Conservation (phyloP, 2,329 filamentous ascomycete genomes). For the Xylariaceae sp. region DNA sequence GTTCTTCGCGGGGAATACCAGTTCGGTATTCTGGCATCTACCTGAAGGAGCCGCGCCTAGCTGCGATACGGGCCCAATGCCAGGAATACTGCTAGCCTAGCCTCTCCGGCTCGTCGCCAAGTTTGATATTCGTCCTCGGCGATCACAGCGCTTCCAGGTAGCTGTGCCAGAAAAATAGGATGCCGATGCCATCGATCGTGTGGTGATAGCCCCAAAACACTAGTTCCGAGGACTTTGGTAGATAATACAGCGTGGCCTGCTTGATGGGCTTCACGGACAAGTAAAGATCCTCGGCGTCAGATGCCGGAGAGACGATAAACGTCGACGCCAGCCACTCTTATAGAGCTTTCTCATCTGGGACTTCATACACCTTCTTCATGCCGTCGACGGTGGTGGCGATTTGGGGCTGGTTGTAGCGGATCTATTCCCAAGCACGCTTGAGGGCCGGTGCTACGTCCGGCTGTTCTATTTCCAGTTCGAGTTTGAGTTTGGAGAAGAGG, state of each 20-base stretch:
- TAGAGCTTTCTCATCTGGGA: constrained; percentile 32
- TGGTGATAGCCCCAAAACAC: constrained; percentile 36
- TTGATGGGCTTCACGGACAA: constrained; percentile 23
- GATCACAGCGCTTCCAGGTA: constrained; percentile 29
- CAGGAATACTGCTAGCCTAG: constrained; percentile 28
- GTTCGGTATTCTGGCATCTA: constrained; percentile 25
- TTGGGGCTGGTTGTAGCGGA: constrained; percentile 36
- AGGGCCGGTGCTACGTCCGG: constrained; percentile 25
- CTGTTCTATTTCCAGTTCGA: constrained; percentile 20
- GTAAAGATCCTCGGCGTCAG: constrained; percentile 28
- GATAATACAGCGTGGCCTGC: constrained; percentile 32
- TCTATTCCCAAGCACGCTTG: constrained; percentile 36
- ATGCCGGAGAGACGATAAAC: constrained; percentile 27
- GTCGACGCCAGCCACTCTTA: constrained; percentile 30
- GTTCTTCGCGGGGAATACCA: constrained; percentile 21
- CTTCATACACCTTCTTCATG: constrained; percentile 33
- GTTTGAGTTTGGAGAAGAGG: constrained; percentile 27
- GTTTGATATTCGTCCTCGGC: constrained; percentile 21
- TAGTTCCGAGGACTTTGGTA: constrained; percentile 32
- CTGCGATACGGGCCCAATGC: constrained; percentile 29
- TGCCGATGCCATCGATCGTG: constrained; percentile 34
- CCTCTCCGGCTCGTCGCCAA: constrained; percentile 27
- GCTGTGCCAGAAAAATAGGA: constrained; percentile 34
- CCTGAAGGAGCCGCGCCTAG: constrained; percentile 23
- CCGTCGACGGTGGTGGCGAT: constrained; percentile 32